Conservation (phyloP, 495 filamentous ascomycete species). For the Penicillium fimorum region DNA sequence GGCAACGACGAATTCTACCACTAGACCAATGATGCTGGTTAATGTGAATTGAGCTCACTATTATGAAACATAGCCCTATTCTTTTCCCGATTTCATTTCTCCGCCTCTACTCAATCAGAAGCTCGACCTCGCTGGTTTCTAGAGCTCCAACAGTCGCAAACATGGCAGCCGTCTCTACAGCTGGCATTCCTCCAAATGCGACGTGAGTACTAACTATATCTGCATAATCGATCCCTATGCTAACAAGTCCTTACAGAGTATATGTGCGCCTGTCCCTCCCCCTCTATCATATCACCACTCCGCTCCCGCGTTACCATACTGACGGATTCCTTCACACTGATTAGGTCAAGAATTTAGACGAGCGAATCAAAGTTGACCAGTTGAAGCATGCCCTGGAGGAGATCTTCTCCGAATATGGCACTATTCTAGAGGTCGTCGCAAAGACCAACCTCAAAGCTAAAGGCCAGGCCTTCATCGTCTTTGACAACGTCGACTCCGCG, state of each 20-base stretch:
- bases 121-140: slow-evolving; percentile 22
- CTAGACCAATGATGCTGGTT: slow-evolving; percentile 55
- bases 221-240: slow-evolving; percentile 5
- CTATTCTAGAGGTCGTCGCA: slow-evolving; percentile 84
- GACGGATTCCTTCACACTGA: slow-evolving; percentile 13
- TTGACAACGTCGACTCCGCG: slow-evolving; percentile 74
- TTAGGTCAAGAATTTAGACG: slow-evolving; percentile 88
- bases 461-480: slow-evolving; percentile 96
- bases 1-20: slow-evolving; percentile 61
- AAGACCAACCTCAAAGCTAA: slow-evolving; percentile 91
- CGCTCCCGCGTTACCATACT: slow-evolving; percentile 15
- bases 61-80: background rate
- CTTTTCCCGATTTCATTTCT: background rate
- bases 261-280: slow-evolving; percentile 44
- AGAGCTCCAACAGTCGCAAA: slow-evolving; percentile 34
- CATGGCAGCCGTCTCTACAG: slow-evolving; percentile 39
- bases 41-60: background rate
- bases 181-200: slow-evolving; percentile 42
- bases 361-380: slow-evolving; percentile 78
- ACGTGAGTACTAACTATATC: slow-evolving; percentile 39
- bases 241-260: slow-evolving; percentile 42
- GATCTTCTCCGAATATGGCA: slow-evolving; percentile 90
- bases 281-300: slow-evolving; percentile 16
- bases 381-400: slow-evolving; percentile 71
- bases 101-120: slow-evolving; percentile 14